Percentiles rank a stretch among this genome's conserved stretches.
Evolutionary conservation across 1,139 yeast species (phyloP).

Genomic region (Zygoascus meyerae): DNA sequence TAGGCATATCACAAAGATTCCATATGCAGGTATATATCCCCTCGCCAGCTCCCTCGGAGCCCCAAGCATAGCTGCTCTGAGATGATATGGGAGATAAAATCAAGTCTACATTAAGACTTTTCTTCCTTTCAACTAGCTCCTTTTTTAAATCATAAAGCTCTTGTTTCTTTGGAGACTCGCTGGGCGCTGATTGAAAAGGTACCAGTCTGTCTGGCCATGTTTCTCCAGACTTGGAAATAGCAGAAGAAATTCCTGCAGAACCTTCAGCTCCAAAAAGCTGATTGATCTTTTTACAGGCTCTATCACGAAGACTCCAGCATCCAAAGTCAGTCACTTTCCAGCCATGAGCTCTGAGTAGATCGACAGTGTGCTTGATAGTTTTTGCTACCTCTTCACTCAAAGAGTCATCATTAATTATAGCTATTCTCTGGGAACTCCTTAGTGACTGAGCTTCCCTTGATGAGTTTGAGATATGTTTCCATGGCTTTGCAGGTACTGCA

Average conservation of each 20-base stretch:
- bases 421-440: not conserved
- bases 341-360: not conserved
- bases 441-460: not conserved
- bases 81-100: conserved; percentile 10
- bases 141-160: not conserved
- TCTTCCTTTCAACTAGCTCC: not conserved
- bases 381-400: not conserved
- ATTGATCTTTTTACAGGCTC: not conserved
- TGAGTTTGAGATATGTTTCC: not conserved
- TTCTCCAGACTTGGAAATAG: conserved; percentile 7
- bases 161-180: not conserved
- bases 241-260: conserved; percentile 2
- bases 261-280: conserved; percentile 5
- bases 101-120: conserved; percentile 2
- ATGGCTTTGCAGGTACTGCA: not conserved
- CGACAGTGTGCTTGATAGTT: not conserved
- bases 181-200: not conserved
- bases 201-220: conserved; percentile 12
- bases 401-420: not conserved
- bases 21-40: conserved; percentile 12
- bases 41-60: conserved; percentile 8
- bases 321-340: conserved; percentile 7
- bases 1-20: conserved; percentile 11
- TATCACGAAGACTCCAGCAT: not conserved
- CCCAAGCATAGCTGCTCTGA: conserved; percentile 6